Conservation (phyloP, 108 stramenopile genomes). For the Pseudonitzschia pungens region DNA sequence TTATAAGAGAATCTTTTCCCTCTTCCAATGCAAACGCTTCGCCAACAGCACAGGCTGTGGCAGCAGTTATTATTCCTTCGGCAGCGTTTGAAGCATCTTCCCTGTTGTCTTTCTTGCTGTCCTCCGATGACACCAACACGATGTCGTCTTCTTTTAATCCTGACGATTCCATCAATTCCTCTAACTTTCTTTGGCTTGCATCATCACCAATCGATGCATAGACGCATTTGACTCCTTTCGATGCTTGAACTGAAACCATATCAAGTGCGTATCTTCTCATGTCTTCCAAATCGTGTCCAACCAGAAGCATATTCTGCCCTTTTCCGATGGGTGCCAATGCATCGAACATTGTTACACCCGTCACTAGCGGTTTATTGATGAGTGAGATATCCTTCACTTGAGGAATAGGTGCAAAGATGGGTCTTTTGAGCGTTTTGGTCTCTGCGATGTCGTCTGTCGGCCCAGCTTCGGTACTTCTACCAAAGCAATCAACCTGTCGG, state of each 20-base stretch:
- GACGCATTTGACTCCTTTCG: constrained; percentile 50
- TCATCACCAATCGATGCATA: constrained; percentile 59
- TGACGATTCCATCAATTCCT: constrained; percentile 45
- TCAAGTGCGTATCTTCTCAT: constrained; percentile 44
- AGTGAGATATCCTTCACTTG: constrained; percentile 82
- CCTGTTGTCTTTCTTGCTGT: constrained; percentile 2
- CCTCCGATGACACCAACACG: constrained; percentile 44
- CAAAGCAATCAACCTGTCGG: constrained; percentile 52
- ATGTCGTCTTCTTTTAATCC: constrained; percentile 53
- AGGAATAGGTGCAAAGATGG: constrained; percentile 84
- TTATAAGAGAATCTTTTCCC: constrained; percentile 69
- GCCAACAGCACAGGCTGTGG: constrained; percentile 75
- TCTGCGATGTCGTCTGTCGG: background rate
- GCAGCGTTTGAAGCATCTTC: constrained; percentile 41
- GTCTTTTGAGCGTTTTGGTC: constrained; percentile 10
- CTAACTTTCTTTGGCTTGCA: constrained; percentile 34
- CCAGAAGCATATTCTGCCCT: constrained; percentile 88
- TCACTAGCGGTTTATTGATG: constrained; percentile 81
- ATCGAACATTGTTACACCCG: constrained; percentile 85
- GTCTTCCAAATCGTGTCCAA: constrained; percentile 61
- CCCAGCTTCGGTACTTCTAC: constrained; percentile 1
- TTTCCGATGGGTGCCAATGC: constrained; percentile 84
- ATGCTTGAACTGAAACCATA: constrained; percentile 36
- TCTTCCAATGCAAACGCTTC: constrained; percentile 69
- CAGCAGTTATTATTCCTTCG: constrained; percentile 55